These are phyloP conservation scores for Cucurbita argyrosperma DNA, from an alignment of 306 rosid species.

Conservation along the genomic window DNA sequence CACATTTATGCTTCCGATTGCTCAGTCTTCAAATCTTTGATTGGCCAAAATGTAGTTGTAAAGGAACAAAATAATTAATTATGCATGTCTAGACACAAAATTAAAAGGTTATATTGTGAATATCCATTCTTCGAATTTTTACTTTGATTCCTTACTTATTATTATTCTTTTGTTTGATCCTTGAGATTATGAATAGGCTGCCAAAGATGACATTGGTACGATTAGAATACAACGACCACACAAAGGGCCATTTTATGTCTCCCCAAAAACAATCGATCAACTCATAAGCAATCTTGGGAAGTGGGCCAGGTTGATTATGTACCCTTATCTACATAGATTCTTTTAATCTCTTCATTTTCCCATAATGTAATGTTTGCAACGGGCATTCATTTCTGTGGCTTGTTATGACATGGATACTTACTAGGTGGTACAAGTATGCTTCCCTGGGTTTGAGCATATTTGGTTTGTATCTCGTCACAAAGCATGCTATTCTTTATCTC, in stretches of 20 bases:
- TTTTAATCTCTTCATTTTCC: background rate
- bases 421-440: constrained; percentile 89
- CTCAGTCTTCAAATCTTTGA: background rate
- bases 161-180: background rate
- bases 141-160: no score
- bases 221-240: constrained; percentile 79
- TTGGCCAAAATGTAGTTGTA: background rate
- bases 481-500: constrained; percentile 52
- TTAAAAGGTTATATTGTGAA: background rate
- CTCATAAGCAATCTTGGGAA: constrained; percentile 87
- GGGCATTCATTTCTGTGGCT: background rate
- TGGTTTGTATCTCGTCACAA: constrained; percentile 73
- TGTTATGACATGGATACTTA: constrained; percentile 11
- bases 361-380: background rate
- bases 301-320: constrained; percentile 76
- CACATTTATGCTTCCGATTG: background rate
- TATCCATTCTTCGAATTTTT: no score
- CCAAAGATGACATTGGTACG: constrained; percentile 82
- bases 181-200: constrained; percentile 44
- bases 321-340: background rate
- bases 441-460: constrained; percentile 67
- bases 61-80: background rate
- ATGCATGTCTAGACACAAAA: background rate
- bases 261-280: constrained; percentile 82
- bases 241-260: constrained; percentile 88